A percentile compares a stretch with the other conserved stretches of the same genome.
These are phyloP conservation scores for Psophocarpus tetragonolobus DNA, from an alignment of 306 rosid species.

Conservation along the genomic window DNA sequence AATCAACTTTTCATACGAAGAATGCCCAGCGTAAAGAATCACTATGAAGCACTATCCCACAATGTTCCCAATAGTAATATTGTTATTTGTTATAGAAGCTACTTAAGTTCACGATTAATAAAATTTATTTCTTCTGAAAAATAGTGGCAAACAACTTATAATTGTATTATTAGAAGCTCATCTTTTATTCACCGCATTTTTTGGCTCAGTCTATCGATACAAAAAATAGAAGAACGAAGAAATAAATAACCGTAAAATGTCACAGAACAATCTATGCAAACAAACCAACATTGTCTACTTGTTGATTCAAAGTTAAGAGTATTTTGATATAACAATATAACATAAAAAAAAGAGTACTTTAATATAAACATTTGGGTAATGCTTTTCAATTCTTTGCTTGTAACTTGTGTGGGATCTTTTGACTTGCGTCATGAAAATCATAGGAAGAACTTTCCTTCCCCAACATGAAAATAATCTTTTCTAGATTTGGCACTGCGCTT, in stretches of 20 bases:
- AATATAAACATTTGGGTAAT: constrained; percentile 42
- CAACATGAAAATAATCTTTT: constrained; percentile 9
- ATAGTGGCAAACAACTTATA: constrained; percentile 28
- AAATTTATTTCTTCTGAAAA: constrained; percentile 22
- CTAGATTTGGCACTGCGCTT: constrained; percentile 36
- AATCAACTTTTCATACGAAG: constrained; percentile 13
- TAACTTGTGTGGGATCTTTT: constrained; percentile 24
- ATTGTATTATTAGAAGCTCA: constrained; percentile 50
- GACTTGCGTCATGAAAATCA: constrained; percentile 19
- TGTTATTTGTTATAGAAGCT: background rate
- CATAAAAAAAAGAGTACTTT: constrained; percentile 42
- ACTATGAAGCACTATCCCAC: constrained; percentile 11
- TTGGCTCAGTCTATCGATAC: constrained; percentile 49
- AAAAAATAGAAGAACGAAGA: constrained; percentile 37
- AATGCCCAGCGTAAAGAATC: background rate
- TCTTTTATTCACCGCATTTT: constrained; percentile 44
- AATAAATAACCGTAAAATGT: constrained; percentile 45
- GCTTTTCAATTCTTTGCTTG: constrained; percentile 16
- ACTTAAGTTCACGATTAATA: constrained; percentile 4
- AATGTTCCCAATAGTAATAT: too few relatives aligned
- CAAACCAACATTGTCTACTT: constrained; percentile 38
- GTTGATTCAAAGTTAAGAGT: constrained; percentile 37
- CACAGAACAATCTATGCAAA: constrained; percentile 50
- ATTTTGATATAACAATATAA: constrained; percentile 38
- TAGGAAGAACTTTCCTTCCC: constrained; percentile 38